Conservation (phyloP, 2,329 filamentous ascomycete genomes). For the Epichloe sylvatica region DNA sequence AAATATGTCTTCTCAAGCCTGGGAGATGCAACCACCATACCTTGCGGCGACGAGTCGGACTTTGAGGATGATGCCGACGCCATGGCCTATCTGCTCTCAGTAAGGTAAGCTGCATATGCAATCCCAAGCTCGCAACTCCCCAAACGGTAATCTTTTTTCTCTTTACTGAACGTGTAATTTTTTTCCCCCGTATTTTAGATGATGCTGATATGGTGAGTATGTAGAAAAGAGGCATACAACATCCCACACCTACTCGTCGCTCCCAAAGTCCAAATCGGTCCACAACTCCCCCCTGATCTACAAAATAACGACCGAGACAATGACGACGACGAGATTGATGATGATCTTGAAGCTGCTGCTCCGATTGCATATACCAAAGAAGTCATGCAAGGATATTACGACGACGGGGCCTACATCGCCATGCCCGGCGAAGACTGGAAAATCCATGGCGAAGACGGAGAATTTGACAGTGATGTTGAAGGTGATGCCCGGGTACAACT, state of each 20-base stretch:
- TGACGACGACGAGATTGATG: slow-evolving; percentile 18
- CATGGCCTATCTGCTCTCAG: slow-evolving; percentile 55
- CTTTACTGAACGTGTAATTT: slow-evolving; percentile 2
- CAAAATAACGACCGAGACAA: slow-evolving; percentile 17
- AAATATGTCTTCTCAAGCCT: slow-evolving; percentile 56
- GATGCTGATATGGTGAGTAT: slow-evolving; percentile 38
- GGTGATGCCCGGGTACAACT: slow-evolving; percentile 16
- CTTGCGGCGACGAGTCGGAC: slow-evolving; percentile 43
- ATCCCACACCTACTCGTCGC: slow-evolving; percentile 62
- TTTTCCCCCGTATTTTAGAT: not conserved
- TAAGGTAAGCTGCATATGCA: slow-evolving; percentile 41
- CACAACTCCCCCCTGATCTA: slow-evolving; percentile 31
- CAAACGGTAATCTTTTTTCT: not conserved
- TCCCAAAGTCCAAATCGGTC: slow-evolving; percentile 38
- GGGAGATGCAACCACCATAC: slow-evolving; percentile 31
- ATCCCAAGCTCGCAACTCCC: not conserved
- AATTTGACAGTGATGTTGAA: slow-evolving; percentile 13
- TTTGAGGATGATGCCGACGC: slow-evolving; percentile 56
- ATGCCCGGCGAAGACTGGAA: slow-evolving; percentile 29
- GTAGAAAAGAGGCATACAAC: slow-evolving; percentile 58
- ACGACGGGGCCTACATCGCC: slow-evolving; percentile 67
- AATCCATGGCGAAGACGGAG: slow-evolving; percentile 13
- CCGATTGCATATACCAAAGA: slow-evolving; percentile 33
- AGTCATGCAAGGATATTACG: slow-evolving; percentile 51
- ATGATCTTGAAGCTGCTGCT: slow-evolving; percentile 13